Conservation (phyloP, 2,329 filamentous ascomycete genomes). For the Sporothrix inflata region DNA sequence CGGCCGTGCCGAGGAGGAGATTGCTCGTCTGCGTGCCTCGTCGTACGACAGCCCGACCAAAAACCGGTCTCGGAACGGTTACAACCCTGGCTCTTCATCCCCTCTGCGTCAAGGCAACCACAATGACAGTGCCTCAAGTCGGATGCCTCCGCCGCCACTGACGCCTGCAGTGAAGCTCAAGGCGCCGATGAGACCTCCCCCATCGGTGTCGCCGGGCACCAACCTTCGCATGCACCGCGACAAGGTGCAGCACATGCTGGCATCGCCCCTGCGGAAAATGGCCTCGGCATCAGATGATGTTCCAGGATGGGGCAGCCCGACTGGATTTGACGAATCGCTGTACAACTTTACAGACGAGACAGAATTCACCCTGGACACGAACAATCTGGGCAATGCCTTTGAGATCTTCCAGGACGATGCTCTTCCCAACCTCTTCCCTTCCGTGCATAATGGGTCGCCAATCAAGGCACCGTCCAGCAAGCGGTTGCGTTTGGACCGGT, state of each 20-base stretch:
- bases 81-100: constrained; percentile 66
- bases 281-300: constrained; percentile 38
- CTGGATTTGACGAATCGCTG: constrained; percentile 64
- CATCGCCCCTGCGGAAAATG: constrained; percentile 67
- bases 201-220: constrained; percentile 89
- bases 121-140: constrained; percentile 51
- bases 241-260: constrained; percentile 77
- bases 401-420: constrained; percentile 62
- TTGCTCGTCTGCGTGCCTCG: constrained; percentile 87
- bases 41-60: constrained; percentile 91
- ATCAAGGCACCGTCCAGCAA: constrained; percentile 61
- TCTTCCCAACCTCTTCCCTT: constrained; percentile 49
- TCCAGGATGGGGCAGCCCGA: constrained; percentile 64
- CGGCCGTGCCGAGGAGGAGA: constrained; percentile 92
- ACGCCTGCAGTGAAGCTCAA: constrained; percentile 86
- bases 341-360: constrained; percentile 53
- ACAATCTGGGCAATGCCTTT: constrained; percentile 50
- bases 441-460: constrained; percentile 63
- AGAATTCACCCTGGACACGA: constrained; percentile 53
- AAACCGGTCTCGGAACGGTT: constrained; percentile 57
- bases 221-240: constrained; percentile 88
- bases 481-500: constrained; percentile 65
- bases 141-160: constrained; percentile 70
- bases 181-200: constrained; percentile 59
- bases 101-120: constrained; percentile 58